Evolutionary conservation across 2,329 filamentous ascomycete genomes (phyloP).

Genomic region (Claviceps pazoutovae): DNA sequence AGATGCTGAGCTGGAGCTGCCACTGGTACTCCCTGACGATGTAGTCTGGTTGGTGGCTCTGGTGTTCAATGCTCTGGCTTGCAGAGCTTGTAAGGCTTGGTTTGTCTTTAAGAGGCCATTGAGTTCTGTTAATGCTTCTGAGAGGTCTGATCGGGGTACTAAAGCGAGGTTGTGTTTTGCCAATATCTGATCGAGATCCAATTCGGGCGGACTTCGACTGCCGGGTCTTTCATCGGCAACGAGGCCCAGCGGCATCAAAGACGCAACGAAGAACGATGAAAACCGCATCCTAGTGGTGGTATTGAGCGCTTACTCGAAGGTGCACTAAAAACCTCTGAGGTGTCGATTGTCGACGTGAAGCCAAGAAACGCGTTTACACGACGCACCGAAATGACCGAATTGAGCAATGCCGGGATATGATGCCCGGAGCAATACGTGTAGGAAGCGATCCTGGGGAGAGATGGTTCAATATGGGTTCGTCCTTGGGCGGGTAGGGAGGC

Average conservation of each 20-base stretch:
- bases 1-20: slow-evolving; percentile 1
- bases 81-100: slow-evolving; percentile 4
- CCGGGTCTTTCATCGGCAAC: slow-evolving; percentile 14
- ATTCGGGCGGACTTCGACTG: slow-evolving; percentile 16
- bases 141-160: slow-evolving; percentile 30
- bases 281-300: slow-evolving; percentile 20
- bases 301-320: slow-evolving; percentile 1
- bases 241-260: slow-evolving; percentile 20
- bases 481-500: neutral
- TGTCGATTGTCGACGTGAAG: neutral
- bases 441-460: neutral
- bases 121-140: slow-evolving; percentile 29
- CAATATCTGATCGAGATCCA: slow-evolving; percentile 26
- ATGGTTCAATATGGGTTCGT: slow-evolving; percentile 2
- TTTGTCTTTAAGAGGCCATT: slow-evolving; percentile 24
- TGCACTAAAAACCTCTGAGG: neutral
- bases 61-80: slow-evolving; percentile 2
- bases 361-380: neutral
- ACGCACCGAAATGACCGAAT: neutral
- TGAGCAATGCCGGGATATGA: neutral
- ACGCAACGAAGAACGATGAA: slow-evolving; percentile 20
- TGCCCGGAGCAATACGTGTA: neutral
- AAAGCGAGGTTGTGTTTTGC: slow-evolving; percentile 30
- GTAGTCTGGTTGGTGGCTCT: neutral
- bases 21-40: neutral